Evolutionary conservation across 805 yeast species (phyloP).

Genomic region (Candida chilensis): DNA sequence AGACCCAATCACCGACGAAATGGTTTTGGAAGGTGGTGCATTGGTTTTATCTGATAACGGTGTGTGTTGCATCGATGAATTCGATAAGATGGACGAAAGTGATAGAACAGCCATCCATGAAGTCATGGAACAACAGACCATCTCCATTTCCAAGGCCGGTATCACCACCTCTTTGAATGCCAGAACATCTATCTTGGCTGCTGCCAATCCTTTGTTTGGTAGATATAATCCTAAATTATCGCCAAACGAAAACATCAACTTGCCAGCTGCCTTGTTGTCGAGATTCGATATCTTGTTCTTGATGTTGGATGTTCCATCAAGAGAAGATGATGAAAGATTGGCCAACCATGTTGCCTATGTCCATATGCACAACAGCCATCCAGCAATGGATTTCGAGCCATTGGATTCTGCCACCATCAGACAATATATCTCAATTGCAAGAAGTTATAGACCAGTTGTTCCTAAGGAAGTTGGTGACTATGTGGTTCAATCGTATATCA

Average conservation of each 20-base stretch:
- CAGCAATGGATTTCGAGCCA: conserved; percentile 67
- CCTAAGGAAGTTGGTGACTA: conserved; percentile 79
- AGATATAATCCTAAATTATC: conserved; percentile 85
- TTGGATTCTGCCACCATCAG: conserved; percentile 74
- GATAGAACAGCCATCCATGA: conserved; percentile 98
- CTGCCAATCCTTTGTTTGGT: conserved; percentile 97
- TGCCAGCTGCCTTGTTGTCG: conserved; percentile 93
- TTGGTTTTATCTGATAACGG: conserved; percentile 95
- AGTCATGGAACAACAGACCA: conserved; percentile 99
- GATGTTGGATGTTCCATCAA: conserved; percentile 74
- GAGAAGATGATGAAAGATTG: conserved; percentile 73
- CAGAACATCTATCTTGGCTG: conserved; percentile 90
- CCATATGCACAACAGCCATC: conserved; percentile 88
- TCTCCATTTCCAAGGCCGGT: conserved; percentile 95
- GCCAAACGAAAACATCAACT: conserved; percentile 90
- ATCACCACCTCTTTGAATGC: conserved; percentile 95
- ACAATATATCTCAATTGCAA: conserved; percentile 81
- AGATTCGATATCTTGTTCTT: conserved; percentile 89
- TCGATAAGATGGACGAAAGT: conserved; percentile 95
- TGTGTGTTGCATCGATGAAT: conserved; percentile 97
- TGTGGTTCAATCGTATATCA: conserved; percentile 78
- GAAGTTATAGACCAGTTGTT: conserved; percentile 77
- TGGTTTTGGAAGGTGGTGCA: conserved; percentile 98
- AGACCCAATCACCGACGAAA: conserved; percentile 98
- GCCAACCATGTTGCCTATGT: conserved; percentile 95